Evolutionary conservation across 2,329 filamentous ascomycete species (phyloP).

Genomic region (Cercospora citrullina): DNA sequence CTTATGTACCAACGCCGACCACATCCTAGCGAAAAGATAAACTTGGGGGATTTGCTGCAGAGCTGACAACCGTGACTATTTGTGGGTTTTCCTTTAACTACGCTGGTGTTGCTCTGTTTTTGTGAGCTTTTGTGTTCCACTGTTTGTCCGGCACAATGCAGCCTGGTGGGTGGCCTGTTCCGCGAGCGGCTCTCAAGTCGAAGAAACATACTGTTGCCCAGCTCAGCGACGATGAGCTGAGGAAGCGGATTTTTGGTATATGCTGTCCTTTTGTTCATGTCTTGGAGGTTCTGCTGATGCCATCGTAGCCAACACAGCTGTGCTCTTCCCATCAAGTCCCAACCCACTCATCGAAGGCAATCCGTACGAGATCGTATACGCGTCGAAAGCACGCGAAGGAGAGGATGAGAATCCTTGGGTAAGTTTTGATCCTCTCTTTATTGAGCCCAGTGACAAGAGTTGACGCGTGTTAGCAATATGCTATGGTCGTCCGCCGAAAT

Average conservation of each 20-base stretch:
- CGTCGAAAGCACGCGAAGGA: conserved; percentile 10
- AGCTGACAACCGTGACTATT: neutral
- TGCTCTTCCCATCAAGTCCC: conserved; percentile 19
- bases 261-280: neutral
- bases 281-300: neutral
- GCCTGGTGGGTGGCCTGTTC: conserved; percentile 11
- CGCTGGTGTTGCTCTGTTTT: neutral
- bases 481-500: conserved; percentile 21
- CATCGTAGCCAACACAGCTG: conserved; percentile 18
- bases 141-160: neutral
- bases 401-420: conserved; percentile 16
- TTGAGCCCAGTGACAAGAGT: neutral
- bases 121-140: neutral
- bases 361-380: conserved; percentile 20
- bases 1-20: neutral
- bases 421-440: neutral
- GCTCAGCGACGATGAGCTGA: conserved; percentile 23
- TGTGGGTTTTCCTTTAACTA: neutral
- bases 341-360: conserved; percentile 5
- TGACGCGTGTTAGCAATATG: conserved; percentile 20
- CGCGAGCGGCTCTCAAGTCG: neutral
- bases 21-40: neutral
- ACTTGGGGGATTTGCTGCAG: neutral
- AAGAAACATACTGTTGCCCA: conserved; percentile 17
- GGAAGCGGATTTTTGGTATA: conserved; percentile 21